phyloP scores from a whole-genome alignment of 305 asterid genomes.

The Fraxinus xanthoxyloides region DNA sequence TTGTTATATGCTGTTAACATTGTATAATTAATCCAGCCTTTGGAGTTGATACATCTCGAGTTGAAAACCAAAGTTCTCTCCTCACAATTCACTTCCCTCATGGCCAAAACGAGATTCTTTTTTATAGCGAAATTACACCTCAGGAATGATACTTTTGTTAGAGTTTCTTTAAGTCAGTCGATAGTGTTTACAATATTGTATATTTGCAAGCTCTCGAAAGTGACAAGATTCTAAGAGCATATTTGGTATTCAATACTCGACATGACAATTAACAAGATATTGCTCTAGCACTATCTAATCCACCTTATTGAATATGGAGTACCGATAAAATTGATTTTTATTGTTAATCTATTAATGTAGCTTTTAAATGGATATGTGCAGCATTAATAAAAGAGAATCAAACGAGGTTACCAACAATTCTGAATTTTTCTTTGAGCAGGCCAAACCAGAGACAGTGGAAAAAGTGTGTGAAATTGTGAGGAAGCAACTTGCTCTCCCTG shows the following conservation, averaged over 20 bases:
- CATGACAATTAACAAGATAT: background rate
- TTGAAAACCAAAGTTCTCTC: background rate
- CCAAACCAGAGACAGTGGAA: conserved; percentile 79
- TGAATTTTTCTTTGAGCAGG: conserved; percentile 44
- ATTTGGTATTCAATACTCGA: background rate
- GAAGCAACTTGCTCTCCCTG: conserved; percentile 83
- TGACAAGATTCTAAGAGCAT: background rate
- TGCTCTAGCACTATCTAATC: background rate
- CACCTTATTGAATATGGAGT: background rate
- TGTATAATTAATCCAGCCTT: background rate
- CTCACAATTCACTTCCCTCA: background rate
- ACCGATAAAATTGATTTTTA: background rate
- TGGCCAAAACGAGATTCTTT: background rate
- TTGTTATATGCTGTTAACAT: background rate
- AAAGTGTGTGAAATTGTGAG: conserved; percentile 81
- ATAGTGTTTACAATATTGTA: background rate
- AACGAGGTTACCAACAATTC: background rate
- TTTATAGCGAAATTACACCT: background rate
- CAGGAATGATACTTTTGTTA: background rate
- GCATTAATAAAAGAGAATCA: background rate
- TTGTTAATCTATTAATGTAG: background rate
- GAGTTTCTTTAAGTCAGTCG: background rate
- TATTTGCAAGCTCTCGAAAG: background rate
- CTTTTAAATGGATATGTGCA: background rate
- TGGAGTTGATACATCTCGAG: background rate